Evolutionary conservation across 108 stramenopile species (phyloP), one percentile per base, ranked within the genome.

Genomic region (Mediolabrus comicus): DNA sequence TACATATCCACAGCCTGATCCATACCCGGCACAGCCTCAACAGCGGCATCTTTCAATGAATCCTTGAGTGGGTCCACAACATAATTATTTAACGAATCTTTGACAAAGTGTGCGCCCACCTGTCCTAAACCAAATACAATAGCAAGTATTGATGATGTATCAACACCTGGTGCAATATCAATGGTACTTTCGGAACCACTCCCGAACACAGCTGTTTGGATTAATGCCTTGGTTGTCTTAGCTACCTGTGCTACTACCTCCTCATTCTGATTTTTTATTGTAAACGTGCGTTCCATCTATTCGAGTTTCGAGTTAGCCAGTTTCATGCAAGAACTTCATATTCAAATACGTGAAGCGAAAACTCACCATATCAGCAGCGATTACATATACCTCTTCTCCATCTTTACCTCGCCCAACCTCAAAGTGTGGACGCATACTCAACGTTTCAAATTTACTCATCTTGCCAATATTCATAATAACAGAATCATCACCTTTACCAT

Each of bases 131-230:
- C 79, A 33, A 62, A 80, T 0, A 75, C 69, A 41, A 80, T 80
- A 0, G 79, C 79, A 25, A 80, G 34, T 19, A 80, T 80, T 9
- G 67, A 56, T 6, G 75, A 76, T 35, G 74, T 71, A 61, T 80
- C 79, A 22, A 76, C 79, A 5, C 79, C 79, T 0, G 79, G 70
- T 30, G 79, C 79, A 66, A 80, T 80, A 19, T 80, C 79, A 56
- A 80, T 76, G 0, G 79, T 80, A 19, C 79, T 80, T 53, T 80
- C 79, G 0, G 66, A 52, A 11, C 79, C 79, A 4, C 66, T 68
- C 22, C 79, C 79, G 36, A 80, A 80, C 2, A 71, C 79, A 1
- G 71, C 72, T 4, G 56, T 74, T 61, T 80, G 79, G 12, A 80
- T 76, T 41, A 80, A 29, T 26, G 79, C 79, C 56, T 80, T 80